These are phyloP conservation scores for sunflower (Helianthus annuus) DNA, from an alignment of 129 eudicot genomes.

Conservation along the genomic window DNA sequence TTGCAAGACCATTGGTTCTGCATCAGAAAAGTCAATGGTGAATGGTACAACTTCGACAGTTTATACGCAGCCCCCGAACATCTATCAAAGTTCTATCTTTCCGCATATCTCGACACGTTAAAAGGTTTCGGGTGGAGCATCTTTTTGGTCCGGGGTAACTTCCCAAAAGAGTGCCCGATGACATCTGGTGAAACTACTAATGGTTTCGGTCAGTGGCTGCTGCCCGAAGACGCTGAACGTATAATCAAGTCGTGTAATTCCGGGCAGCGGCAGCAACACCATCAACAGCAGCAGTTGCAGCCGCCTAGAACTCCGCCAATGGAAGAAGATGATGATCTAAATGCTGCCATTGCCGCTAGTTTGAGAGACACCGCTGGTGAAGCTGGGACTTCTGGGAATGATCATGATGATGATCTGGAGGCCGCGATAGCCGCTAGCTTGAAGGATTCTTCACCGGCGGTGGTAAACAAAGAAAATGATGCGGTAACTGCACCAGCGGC, in stretches of 20 bases:
- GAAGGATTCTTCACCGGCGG: slow-evolving; percentile 32
- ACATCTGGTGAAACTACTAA: slow-evolving; percentile 79
- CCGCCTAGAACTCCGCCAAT: slow-evolving; percentile 31
- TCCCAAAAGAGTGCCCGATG: slow-evolving; percentile 85
- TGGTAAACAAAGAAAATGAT: slow-evolving; percentile 15
- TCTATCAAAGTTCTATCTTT: slow-evolving; percentile 91
- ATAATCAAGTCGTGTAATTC: slow-evolving; percentile 69
- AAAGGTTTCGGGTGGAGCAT: slow-evolving; percentile 97
- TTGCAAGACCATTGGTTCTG: slow-evolving; percentile 98
- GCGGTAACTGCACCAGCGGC: slow-evolving; percentile 5
- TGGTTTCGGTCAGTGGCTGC: slow-evolving; percentile 89
- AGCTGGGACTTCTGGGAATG: slow-evolving; percentile 31
- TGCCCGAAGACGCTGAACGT: slow-evolving; percentile 83
- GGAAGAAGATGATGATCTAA: slow-evolving; percentile 79
- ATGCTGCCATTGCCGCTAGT: slow-evolving; percentile 94
- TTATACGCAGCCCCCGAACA: slow-evolving; percentile 92
- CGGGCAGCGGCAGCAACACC: slow-evolving; percentile 34
- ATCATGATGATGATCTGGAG: slow-evolving; percentile 38
- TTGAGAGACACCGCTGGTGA: slow-evolving; percentile 62
- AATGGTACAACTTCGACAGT: slow-evolving; percentile 98
- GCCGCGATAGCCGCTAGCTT: slow-evolving; percentile 48
- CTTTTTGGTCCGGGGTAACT: slow-evolving; percentile 82
- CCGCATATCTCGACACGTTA: slow-evolving; percentile 85
- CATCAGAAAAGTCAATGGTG: slow-evolving; percentile 90
- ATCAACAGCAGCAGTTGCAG: slow-evolving; percentile 34